A percentile compares a stretch with the other conserved stretches of the same genome.
Evolutionary conservation across 768 basidiomycete species (phyloP).

Genomic region (Suillus placidus): DNA sequence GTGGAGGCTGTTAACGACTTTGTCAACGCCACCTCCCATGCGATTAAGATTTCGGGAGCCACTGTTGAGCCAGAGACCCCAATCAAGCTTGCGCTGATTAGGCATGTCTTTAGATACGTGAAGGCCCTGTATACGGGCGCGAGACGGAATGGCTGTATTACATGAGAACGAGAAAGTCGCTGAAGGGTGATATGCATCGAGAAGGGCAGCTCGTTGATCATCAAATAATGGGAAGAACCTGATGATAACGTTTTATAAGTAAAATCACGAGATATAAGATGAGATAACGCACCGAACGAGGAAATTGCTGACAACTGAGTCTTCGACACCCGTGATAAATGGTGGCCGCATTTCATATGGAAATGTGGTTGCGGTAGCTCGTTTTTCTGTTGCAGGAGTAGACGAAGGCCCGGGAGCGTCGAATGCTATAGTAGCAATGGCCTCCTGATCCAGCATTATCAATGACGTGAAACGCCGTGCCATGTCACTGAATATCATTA

Average conservation of each 20-base stretch:
- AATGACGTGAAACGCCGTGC: slow-evolving; percentile 79
- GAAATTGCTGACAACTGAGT: slow-evolving; percentile 71
- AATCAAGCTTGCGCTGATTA: slow-evolving; percentile 81
- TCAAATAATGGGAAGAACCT: slow-evolving; percentile 91
- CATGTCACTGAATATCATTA: slow-evolving; percentile 61
- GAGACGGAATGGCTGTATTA: slow-evolving; percentile 80
- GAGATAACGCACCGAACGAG: slow-evolving; percentile 62
- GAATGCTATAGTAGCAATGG: slow-evolving; percentile 76
- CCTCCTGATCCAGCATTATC: slow-evolving; percentile 81
- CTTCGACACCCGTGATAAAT: slow-evolving; percentile 75
- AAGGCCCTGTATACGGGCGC: slow-evolving; percentile 74
- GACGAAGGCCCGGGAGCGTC: slow-evolving; percentile 65
- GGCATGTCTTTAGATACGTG: slow-evolving; percentile 68
- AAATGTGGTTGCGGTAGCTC: slow-evolving; percentile 70
- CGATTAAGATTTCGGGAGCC: slow-evolving; percentile 80
- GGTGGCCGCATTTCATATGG: slow-evolving; percentile 75
- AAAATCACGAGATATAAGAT: background rate
- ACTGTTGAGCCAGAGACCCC: slow-evolving; percentile 67
- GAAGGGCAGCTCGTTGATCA: slow-evolving; percentile 63
- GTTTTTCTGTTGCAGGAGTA: slow-evolving; percentile 36
- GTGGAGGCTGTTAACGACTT: slow-evolving; percentile 68
- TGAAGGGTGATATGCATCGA: slow-evolving; percentile 75
- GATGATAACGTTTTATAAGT: slow-evolving; percentile 17
- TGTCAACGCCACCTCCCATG: slow-evolving; percentile 62
- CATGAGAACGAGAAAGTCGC: slow-evolving; percentile 93